Base-by-base conservation (phyloP, 495 filamentous ascomycete genomes). In the Penicillium antarcticum region DNA sequence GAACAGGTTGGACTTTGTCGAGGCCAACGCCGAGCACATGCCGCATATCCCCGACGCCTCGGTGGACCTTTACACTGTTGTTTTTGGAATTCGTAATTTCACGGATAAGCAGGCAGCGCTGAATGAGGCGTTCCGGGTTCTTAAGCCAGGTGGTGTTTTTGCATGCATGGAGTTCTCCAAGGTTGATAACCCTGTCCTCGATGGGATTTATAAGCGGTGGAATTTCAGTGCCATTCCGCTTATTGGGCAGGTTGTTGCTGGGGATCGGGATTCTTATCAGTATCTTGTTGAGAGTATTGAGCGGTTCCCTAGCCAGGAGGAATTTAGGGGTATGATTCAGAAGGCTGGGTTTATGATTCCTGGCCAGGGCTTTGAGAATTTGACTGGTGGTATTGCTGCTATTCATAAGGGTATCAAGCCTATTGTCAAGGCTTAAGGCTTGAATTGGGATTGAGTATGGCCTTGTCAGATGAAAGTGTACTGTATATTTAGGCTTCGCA, bases 281-380 rank as follows among this genome's bases (percentile, higher is more conserved):
- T 98, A 98, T 74, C 72, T 98, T 32, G 95, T 97, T 21, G 94
- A 98, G 81, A 96, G 90, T 71, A 97, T 98, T 73, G 91, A 96
- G 75, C 74, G 80, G 35, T 98, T 97, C 65, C 95, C 95, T 3
- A 81, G 74, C 42, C 94, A 98, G 76, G 73, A 80, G 42, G 83
- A 89, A 61, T 97, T 92, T 67, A 74, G 83, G 56, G 81, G 80
- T 38, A 94, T 97, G 91, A 94, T 98, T 62, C 71, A 82, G 63
- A 84, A 86, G 51, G 92, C 90, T 34, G 95, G 94, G 12, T 97
- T 98, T 65, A 65, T 87, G 65, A 81, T 95, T 42, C 91, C 86
- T 16, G 89, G 88, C 1, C 69, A 83, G 44, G 89, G 89, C 2
- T 96, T 82, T 68, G 91, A 95, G 72, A 86, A 97, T 67, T 63